Conservation (phyloP, 371 early-diverging fungal genomes). For the Capillidium rhysosporum region DNA sequence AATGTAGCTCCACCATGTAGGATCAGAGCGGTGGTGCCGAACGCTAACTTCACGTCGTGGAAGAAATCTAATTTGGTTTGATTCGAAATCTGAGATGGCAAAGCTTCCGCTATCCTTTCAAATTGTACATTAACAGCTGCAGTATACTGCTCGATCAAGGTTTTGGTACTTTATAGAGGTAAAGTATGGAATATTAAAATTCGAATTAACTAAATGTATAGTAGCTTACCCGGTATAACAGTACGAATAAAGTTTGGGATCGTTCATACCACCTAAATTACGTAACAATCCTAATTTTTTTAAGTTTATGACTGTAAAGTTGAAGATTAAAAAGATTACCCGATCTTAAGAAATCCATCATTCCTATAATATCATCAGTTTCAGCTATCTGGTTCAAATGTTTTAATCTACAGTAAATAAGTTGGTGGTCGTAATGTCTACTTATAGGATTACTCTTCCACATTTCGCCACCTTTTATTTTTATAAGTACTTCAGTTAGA, state of each 20-base stretch:
- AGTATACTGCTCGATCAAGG: slow-evolving; percentile 46
- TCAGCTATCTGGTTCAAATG: slow-evolving; percentile 26
- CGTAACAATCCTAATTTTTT: slow-evolving; percentile 25
- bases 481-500: not conserved
- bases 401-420: slow-evolving; percentile 29
- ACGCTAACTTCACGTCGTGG: slow-evolving; percentile 37
- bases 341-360: slow-evolving; percentile 37
- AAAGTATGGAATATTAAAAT: not conserved
- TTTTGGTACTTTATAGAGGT: slow-evolving; percentile 48
- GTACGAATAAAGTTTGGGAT: slow-evolving; percentile 30
- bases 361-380: slow-evolving; percentile 25
- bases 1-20: slow-evolving; percentile 50
- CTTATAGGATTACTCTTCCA: slow-evolving; percentile 31
- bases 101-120: slow-evolving; percentile 26
- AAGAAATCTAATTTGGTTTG: slow-evolving; percentile 44
- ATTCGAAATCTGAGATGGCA: slow-evolving; percentile 17
- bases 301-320: no score
- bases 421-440: slow-evolving; percentile 39
- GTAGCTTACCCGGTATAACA: slow-evolving; percentile 26
- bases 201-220: not conserved
- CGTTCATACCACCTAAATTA: slow-evolving; percentile 51
- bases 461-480: slow-evolving; percentile 21
- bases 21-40: slow-evolving; percentile 46
- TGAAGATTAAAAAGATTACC: slow-evolving; percentile 9
- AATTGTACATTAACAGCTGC: slow-evolving; percentile 34